These are phyloP conservation scores for Castanea mollissima DNA, from an alignment of 306 rosid genomes.

Conservation along the genomic window DNA sequence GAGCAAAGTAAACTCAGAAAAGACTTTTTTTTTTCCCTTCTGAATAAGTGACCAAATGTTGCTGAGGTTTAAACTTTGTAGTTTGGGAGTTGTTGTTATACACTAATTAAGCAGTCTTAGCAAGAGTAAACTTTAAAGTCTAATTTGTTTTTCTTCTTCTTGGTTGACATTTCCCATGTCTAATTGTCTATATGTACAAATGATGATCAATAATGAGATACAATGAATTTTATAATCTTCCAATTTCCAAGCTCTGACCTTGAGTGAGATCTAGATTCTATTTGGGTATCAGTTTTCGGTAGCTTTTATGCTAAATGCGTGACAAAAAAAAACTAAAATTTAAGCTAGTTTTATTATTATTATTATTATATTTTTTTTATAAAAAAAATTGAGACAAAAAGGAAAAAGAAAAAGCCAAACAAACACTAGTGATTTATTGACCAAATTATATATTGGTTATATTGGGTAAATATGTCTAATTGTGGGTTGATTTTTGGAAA, in stretches of 20 bases:
- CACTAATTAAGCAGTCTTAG: background rate
- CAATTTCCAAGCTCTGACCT: too few relatives aligned
- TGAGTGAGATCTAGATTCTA: too few relatives aligned
- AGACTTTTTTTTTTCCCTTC: background rate
- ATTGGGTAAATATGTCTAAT: background rate
- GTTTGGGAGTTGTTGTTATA: slow-evolving; percentile 27
- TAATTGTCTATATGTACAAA: background rate
- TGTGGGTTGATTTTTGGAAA: background rate
- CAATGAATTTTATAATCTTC: too few relatives aligned
- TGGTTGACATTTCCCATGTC: background rate
- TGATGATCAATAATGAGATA: background rate
- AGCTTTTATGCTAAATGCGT: too few relatives aligned
- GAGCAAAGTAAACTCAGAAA: slow-evolving; percentile 15
- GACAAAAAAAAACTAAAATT: too few relatives aligned
- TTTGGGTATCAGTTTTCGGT: too few relatives aligned
- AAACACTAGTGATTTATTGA: background rate
- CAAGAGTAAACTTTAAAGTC: background rate
- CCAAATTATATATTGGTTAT: background rate
- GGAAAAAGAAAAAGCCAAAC: too few relatives aligned
- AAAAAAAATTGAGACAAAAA: too few relatives aligned
- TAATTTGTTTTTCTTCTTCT: background rate
- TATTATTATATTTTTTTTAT: too few relatives aligned
- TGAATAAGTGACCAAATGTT: slow-evolving; percentile 24
- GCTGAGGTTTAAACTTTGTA: slow-evolving; percentile 17
- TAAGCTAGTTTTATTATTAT: too few relatives aligned